phyloP scores from a whole-genome alignment of 73 alveolate genomes.

The Breviolum minutum region DNA sequence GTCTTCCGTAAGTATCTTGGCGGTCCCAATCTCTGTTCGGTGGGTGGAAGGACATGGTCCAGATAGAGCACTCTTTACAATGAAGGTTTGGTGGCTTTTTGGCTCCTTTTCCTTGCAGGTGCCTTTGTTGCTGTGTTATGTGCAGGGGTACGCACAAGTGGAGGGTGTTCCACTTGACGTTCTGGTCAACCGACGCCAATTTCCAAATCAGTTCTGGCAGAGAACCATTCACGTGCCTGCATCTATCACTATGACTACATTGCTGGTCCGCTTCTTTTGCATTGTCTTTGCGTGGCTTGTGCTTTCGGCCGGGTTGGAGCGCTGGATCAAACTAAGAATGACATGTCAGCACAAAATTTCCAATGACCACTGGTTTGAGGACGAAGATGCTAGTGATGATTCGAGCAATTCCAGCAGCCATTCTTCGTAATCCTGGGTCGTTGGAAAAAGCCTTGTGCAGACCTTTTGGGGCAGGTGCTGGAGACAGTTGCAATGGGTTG shows the following conservation, averaged over 20 bases:
- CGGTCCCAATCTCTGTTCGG: constrained; percentile 30
- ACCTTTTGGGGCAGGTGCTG: too few species aligned
- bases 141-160: constrained; percentile 27
- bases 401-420: too few species aligned
- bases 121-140: constrained; percentile 32
- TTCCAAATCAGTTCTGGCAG: not conserved
- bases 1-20: not conserved
- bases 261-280: constrained; percentile 6
- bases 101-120: constrained; percentile 30
- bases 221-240: not conserved
- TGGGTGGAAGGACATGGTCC: constrained; percentile 32
- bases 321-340: not conserved
- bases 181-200: not conserved
- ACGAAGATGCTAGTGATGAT: too few species aligned
- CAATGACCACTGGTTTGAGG: too few species aligned
- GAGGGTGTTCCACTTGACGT: not conserved
- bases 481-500: too few species aligned
- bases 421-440: too few species aligned
- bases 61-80: constrained; percentile 4
- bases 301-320: not conserved
- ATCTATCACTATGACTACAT: not conserved
- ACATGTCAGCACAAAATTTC: too few species aligned
- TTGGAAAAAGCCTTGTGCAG: too few species aligned
- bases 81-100: constrained; percentile 21
- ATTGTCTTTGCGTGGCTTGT: not conserved